These are phyloP conservation scores for Pyrus communis DNA, from an alignment of 306 rosid species.

Conservation along the genomic window DNA sequence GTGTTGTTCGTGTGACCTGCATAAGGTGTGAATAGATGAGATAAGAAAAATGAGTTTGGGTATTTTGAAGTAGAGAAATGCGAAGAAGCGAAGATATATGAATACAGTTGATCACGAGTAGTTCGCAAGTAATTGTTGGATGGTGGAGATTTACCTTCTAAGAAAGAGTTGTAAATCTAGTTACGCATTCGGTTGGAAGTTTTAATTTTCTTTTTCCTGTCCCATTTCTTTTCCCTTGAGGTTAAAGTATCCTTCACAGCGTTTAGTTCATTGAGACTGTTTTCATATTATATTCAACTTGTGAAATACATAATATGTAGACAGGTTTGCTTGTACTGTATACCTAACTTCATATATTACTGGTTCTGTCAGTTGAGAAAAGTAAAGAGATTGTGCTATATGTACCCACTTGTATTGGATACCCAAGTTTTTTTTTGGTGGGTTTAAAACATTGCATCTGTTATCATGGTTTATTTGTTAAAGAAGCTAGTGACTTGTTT, in stretches of 20 bases:
- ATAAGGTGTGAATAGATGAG: not conserved
- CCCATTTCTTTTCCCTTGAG: not conserved
- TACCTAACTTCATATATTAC: not conserved
- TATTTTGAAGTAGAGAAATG: not conserved
- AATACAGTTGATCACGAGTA: not conserved
- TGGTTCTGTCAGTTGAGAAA: not conserved
- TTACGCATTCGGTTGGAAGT: not conserved
- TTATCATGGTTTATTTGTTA: not conserved
- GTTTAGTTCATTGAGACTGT: not conserved
- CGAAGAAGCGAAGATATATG: not conserved
- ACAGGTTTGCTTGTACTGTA: not conserved
- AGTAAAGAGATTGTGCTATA: not conserved
- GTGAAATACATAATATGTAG: not conserved
- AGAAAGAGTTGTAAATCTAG: not conserved
- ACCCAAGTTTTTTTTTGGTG: not conserved
- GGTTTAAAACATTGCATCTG: not conserved
- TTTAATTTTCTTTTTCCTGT: not conserved
- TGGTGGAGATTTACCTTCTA: not conserved
- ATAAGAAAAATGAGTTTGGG: not conserved
- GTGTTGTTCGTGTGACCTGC: not conserved
- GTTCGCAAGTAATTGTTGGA: not conserved
- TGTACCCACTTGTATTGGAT: not conserved
- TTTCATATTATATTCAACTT: not conserved
- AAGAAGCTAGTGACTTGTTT: not conserved
- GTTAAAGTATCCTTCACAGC: not conserved